Percentiles rank a stretch among this genome's conserved stretches.
phyloP scores from a whole-genome alignment of 2,329 filamentous ascomycete genomes.

The Pseudocercospora pini-densiflorae region DNA sequence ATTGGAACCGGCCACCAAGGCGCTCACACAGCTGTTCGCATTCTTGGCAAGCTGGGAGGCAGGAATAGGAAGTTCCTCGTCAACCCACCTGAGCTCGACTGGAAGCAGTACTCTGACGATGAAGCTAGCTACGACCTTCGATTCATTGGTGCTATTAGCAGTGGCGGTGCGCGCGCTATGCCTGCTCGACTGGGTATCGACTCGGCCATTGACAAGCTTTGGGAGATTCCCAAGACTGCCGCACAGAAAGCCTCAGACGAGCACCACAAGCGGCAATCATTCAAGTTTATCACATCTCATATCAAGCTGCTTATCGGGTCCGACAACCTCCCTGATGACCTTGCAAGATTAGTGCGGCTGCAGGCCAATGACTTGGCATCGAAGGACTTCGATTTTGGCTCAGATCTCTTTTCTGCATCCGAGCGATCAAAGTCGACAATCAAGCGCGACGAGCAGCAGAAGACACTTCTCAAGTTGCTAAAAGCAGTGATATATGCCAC shows the following conservation, averaged over 20 bases:
- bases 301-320: slow-evolving; percentile 88
- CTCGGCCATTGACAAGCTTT: slow-evolving; percentile 83
- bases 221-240: slow-evolving; percentile 72
- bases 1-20: slow-evolving; percentile 71
- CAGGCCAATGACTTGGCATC: slow-evolving; percentile 84
- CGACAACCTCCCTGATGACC: slow-evolving; percentile 87
- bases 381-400: slow-evolving; percentile 72
- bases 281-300: slow-evolving; percentile 84
- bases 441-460: slow-evolving; percentile 86
- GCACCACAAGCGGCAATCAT: slow-evolving; percentile 92
- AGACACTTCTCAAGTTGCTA: slow-evolving; percentile 79
- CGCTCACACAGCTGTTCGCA: slow-evolving; percentile 95
- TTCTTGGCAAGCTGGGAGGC: slow-evolving; percentile 93
- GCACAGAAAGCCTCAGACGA: slow-evolving; percentile 70
- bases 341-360: slow-evolving; percentile 80
- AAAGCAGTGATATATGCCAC: slow-evolving; percentile 87
- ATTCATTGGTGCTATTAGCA: slow-evolving; percentile 82
- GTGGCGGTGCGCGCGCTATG: slow-evolving; percentile 73
- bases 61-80: slow-evolving; percentile 96
- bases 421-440: slow-evolving; percentile 81
- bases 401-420: slow-evolving; percentile 72
- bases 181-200: slow-evolving; percentile 86
- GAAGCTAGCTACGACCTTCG: slow-evolving; percentile 84
- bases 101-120: slow-evolving; percentile 86
- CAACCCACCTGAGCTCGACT: slow-evolving; percentile 81